Evolutionary conservation across 202 grass and related monocot genomes (phyloP).

Genomic region (Zizania palustris): DNA sequence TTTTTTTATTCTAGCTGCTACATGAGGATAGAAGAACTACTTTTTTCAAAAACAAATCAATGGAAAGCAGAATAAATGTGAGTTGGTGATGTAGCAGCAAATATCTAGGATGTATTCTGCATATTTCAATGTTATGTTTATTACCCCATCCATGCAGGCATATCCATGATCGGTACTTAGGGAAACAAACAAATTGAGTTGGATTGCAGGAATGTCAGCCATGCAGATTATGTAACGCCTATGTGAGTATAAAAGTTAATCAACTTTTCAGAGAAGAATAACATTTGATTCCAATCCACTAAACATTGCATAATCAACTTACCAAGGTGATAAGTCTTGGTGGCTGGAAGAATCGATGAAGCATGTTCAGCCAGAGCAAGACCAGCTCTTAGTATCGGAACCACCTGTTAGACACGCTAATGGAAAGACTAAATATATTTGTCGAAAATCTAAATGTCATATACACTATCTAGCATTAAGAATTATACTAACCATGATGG

Average conservation of each 20-base stretch:
- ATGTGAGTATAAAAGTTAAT: conserved; percentile 6
- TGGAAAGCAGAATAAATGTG: conserved; percentile 33
- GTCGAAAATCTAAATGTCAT: conserved; percentile 27
- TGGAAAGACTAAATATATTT: conserved; percentile 43
- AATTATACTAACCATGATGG: conserved; percentile 70
- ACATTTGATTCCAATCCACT: background rate
- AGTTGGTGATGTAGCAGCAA: background rate
- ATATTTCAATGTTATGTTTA: conserved; percentile 11
- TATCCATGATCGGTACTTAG: conserved; percentile 8
- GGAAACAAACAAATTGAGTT: conserved; percentile 11
- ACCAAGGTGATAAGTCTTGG: conserved; percentile 97
- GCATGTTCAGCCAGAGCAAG: conserved; percentile 87
- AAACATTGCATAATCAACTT: conserved; percentile 35
- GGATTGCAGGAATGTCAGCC: background rate
- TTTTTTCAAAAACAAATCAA: conserved; percentile 12
- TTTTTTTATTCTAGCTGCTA: conserved; percentile 16
- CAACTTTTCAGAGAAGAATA: conserved; percentile 1
- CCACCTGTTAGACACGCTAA: conserved; percentile 71
- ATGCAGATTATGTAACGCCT: conserved; percentile 20
- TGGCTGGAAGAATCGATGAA: conserved; percentile 76
- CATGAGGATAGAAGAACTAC: background rate
- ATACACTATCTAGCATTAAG: conserved; percentile 2
- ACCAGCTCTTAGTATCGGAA: conserved; percentile 95
- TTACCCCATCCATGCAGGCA: conserved; percentile 8
- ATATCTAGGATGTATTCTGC: conserved; percentile 22